Evolutionary conservation across 164 flowering plant genomes (phyloP).

Genomic region (Piper betle): DNA sequence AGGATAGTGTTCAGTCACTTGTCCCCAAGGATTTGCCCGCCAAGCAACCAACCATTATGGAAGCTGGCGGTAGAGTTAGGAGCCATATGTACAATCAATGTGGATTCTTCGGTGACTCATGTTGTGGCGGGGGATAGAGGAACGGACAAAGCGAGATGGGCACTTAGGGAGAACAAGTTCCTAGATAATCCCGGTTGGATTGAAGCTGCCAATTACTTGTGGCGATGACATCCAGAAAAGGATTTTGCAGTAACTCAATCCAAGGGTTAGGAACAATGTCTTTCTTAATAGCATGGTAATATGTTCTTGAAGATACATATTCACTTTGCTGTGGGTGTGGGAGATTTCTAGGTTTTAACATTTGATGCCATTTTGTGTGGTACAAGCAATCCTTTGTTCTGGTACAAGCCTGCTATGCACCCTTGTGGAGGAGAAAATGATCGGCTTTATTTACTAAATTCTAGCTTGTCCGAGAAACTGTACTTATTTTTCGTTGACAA

Average conservation of each 20-base stretch:
- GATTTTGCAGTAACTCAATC: conserved; percentile 6
- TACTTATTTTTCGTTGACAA: too few relatives aligned
- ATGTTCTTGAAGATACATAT: too few relatives aligned
- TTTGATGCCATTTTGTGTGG: too few relatives aligned
- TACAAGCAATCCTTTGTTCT: too few relatives aligned
- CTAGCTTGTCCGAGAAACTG: too few relatives aligned
- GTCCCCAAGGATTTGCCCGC: conserved; percentile 29
- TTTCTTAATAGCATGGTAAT: too few relatives aligned
- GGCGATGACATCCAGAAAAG: conserved; percentile 59
- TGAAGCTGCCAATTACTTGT: conserved; percentile 54
- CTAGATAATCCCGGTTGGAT: conserved; percentile 65
- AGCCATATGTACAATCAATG: conserved; percentile 44
- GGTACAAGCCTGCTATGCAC: too few relatives aligned
- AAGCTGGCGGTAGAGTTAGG: conserved; percentile 67
- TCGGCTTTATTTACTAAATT: too few relatives aligned
- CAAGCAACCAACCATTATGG: conserved; percentile 49
- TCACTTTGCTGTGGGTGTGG: too few relatives aligned
- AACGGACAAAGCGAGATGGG: conserved; percentile 71
- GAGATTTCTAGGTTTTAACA: too few relatives aligned
- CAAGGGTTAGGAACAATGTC: background rate
- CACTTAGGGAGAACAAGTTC: conserved; percentile 41
- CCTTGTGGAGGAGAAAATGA: too few relatives aligned
- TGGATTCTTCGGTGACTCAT: conserved; percentile 64
- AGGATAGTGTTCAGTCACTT: conserved; percentile 61
- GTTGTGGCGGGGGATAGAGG: conserved; percentile 48